phyloP scores from a whole-genome alignment of 1,139 yeast genomes.

The Arxiozyma slooffiae region DNA sequence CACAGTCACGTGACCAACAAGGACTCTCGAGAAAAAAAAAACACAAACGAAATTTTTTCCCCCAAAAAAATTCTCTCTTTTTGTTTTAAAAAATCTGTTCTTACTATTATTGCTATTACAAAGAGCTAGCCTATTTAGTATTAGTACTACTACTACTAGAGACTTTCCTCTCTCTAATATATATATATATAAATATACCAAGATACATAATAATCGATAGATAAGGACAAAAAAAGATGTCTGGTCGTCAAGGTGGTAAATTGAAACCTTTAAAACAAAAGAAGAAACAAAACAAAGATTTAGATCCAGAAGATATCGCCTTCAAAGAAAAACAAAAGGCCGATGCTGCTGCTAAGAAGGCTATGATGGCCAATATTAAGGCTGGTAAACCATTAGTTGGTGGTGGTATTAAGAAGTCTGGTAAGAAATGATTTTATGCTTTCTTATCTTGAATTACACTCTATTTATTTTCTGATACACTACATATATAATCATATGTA shows the following conservation, averaged over 20 bases:
- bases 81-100: too few species aligned
- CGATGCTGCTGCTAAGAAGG: constrained; percentile 87
- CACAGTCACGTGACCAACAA: too few species aligned
- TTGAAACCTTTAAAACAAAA: constrained; percentile 44
- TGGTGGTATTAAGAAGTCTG: constrained; percentile 91
- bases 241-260: constrained; percentile 69
- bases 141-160: too few species aligned
- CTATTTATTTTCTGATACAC: too few species aligned
- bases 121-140: too few species aligned
- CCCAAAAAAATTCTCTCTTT: too few species aligned
- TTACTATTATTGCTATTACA: too few species aligned
- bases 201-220: not conserved
- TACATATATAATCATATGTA: not conserved
- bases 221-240: constrained; percentile 33
- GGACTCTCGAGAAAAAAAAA: too few species aligned
- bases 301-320: constrained; percentile 81
- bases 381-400: constrained; percentile 87
- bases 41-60: too few species aligned
- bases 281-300: constrained; percentile 59
- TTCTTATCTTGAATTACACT: too few species aligned
- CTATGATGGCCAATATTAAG: constrained; percentile 76
- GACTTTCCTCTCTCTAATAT: not conserved
- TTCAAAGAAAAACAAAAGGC: constrained; percentile 92
- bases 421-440: constrained; percentile 41
- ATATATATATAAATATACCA: not conserved